Conservation (phyloP, 2,329 filamentous ascomycete genomes). For the Furcasterigmium furcatum region DNA sequence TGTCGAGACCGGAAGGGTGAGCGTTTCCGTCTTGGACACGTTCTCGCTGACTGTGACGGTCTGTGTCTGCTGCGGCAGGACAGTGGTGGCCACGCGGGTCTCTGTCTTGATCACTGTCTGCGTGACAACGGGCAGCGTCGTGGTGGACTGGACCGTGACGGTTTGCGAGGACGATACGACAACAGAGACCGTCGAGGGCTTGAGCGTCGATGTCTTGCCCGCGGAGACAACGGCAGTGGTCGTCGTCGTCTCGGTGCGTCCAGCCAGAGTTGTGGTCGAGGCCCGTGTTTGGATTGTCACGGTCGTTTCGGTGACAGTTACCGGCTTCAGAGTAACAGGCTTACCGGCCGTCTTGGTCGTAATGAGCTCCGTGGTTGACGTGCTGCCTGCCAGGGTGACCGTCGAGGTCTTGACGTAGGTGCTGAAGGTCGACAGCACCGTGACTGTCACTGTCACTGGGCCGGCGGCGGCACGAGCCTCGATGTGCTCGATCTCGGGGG, state of each 20-base stretch:
- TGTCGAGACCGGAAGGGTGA: constrained; percentile 14
- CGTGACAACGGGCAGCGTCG: background rate
- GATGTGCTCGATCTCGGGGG: background rate
- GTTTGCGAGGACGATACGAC: constrained; percentile 11
- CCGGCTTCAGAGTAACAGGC: constrained; percentile 5
- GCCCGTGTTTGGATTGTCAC: background rate
- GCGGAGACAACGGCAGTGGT: constrained; percentile 1
- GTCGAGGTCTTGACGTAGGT: constrained; percentile 16
- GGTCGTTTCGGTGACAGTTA: background rate
- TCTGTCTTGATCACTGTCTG: constrained; percentile 1
- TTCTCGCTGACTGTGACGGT: constrained; percentile 6
- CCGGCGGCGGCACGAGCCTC: background rate
- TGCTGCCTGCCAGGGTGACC: constrained; percentile 4
- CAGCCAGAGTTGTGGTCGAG: constrained; percentile 2
- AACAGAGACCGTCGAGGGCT: constrained; percentile 6
- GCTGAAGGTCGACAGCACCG: constrained; percentile 1
- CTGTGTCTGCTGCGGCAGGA: constrained; percentile 7
- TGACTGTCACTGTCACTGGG: background rate
- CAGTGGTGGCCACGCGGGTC: constrained; percentile 8
- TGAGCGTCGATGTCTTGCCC: constrained; percentile 8
- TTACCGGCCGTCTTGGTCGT: constrained; percentile 4
- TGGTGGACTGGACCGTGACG: constrained; percentile 2
- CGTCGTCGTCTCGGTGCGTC: background rate
- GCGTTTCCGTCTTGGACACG: constrained; percentile 8
- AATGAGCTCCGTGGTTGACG: background rate